These are phyloP conservation scores for Paecilomyces niveus DNA, from an alignment of 2,329 filamentous ascomycete genomes.

Conservation along the genomic window DNA sequence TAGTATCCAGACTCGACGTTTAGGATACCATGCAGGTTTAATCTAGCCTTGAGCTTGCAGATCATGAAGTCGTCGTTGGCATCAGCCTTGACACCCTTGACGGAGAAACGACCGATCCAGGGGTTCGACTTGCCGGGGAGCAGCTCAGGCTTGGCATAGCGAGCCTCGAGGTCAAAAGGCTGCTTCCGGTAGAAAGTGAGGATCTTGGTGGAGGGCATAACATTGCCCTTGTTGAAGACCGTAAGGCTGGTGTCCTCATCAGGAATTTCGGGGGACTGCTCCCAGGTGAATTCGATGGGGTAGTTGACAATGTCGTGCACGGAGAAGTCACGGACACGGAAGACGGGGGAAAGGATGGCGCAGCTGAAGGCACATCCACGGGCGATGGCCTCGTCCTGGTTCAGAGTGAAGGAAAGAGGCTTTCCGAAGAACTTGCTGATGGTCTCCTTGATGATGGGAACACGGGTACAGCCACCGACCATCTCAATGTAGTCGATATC, in stretches of 20 bases:
- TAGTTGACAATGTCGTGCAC: slow-evolving; percentile 97
- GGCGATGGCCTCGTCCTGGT: slow-evolving; percentile 95
- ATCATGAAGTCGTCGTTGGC: slow-evolving; percentile 98
- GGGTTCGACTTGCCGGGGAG: slow-evolving; percentile 86
- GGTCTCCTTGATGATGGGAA: slow-evolving; percentile 83
- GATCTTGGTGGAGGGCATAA: slow-evolving; percentile 97
- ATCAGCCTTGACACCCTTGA: slow-evolving; percentile 94
- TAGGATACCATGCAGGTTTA: slow-evolving; percentile 92
- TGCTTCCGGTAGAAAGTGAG: slow-evolving; percentile 99
- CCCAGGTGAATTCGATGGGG: slow-evolving; percentile 97
- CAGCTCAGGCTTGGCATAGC: slow-evolving; percentile 77
- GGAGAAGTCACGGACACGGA: slow-evolving; percentile 96
- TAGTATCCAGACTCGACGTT: slow-evolving; percentile 97
- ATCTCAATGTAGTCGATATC: slow-evolving; percentile 93
- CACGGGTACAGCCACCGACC: slow-evolving; percentile 89
- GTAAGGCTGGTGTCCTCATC: slow-evolving; percentile 96
- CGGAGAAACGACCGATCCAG: slow-evolving; percentile 95
- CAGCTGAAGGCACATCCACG: slow-evolving; percentile 96
- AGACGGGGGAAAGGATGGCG: slow-evolving; percentile 92
- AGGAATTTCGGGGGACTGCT: slow-evolving; percentile 95
- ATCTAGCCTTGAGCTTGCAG: slow-evolving; percentile 96
- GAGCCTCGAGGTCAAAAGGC: slow-evolving; percentile 90
- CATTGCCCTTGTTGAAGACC: slow-evolving; percentile 95
- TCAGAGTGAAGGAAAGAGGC: slow-evolving; percentile 87
- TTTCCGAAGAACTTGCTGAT: slow-evolving; percentile 92